Evolutionary conservation across 306 rosid species (phyloP).

Genomic region (Oemleria cerasiformis): DNA sequence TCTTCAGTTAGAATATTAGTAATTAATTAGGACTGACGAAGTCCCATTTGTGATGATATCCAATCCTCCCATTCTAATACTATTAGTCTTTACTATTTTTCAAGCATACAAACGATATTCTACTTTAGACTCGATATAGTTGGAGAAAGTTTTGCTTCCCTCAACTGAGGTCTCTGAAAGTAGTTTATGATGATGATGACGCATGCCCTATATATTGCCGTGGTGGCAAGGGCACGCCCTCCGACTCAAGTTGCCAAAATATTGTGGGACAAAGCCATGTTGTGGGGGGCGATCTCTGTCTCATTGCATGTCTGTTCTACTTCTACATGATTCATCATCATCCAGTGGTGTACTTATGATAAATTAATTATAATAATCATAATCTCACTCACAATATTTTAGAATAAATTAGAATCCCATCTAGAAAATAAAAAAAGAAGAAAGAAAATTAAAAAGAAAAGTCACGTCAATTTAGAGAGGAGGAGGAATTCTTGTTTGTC

Average conservation of each 20-base stretch:
- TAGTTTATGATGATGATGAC: too few species aligned
- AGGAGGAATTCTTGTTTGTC: too few species aligned
- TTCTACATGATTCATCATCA: background rate
- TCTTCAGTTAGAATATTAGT: too few species aligned
- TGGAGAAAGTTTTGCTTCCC: too few species aligned
- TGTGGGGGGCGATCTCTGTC: conserved; percentile 14
- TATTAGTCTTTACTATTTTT: too few species aligned
- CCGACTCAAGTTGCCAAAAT: conserved; percentile 7
- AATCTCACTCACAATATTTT: conserved; percentile 5
- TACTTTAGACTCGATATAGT: too few species aligned
- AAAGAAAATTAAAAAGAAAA: background rate
- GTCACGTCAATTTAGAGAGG: background rate
- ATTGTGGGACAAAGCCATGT: conserved; percentile 21
- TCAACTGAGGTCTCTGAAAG: too few species aligned
- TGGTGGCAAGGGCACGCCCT: conserved; percentile 12
- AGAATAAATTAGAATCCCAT: background rate
- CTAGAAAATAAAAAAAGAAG: background rate
- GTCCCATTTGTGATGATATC: too few species aligned
- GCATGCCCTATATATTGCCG: background rate
- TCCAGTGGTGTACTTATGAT: too few species aligned
- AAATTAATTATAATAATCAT: background rate
- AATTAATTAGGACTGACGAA: too few species aligned
- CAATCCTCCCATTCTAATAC: too few species aligned
- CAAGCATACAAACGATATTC: too few species aligned
- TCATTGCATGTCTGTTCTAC: background rate